Evolutionary conservation across 306 rosid genomes (phyloP).

Genomic region (Canavalia ensiformis): DNA sequence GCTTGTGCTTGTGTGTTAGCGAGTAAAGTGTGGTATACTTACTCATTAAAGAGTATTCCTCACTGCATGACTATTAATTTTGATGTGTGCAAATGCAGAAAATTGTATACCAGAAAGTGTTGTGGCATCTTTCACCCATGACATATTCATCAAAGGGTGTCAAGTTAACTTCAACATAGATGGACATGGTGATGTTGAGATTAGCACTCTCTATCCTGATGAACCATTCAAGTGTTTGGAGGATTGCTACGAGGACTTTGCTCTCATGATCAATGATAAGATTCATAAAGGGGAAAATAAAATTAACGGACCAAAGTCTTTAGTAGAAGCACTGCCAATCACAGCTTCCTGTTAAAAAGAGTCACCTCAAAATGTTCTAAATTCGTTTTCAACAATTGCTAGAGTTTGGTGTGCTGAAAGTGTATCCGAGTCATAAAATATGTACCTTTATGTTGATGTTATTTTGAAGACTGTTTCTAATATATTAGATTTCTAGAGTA

Average conservation of each 20-base stretch:
- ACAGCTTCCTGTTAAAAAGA: conserved; percentile 46
- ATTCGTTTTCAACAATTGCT: neutral
- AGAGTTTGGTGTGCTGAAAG: neutral
- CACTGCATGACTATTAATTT: neutral
- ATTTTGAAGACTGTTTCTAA: neutral
- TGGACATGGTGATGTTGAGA: conserved; percentile 62
- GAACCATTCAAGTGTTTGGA: conserved; percentile 69
- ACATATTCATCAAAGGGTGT: conserved; percentile 83
- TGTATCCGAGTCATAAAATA: neutral
- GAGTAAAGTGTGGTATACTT: neutral
- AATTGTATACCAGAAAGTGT: conserved; percentile 67
- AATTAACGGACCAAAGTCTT: conserved; percentile 14
- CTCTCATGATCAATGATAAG: conserved; percentile 43
- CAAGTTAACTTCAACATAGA: conserved; percentile 62
- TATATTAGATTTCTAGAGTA: too few relatives aligned
- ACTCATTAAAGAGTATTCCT: neutral
- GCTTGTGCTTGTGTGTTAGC: too few relatives aligned
- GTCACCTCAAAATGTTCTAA: neutral
- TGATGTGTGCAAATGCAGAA: conserved; percentile 52
- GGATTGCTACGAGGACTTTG: conserved; percentile 68
- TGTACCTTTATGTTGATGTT: conserved; percentile 12
- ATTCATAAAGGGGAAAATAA: conserved; percentile 15
- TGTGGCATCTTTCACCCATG: conserved; percentile 82
- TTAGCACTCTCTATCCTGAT: conserved; percentile 65
- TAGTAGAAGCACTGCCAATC: conserved; percentile 54